Base-by-base conservation (phyloP, 2,329 filamentous ascomycete species). In the Allantophomopsis lycopodina region DNA sequence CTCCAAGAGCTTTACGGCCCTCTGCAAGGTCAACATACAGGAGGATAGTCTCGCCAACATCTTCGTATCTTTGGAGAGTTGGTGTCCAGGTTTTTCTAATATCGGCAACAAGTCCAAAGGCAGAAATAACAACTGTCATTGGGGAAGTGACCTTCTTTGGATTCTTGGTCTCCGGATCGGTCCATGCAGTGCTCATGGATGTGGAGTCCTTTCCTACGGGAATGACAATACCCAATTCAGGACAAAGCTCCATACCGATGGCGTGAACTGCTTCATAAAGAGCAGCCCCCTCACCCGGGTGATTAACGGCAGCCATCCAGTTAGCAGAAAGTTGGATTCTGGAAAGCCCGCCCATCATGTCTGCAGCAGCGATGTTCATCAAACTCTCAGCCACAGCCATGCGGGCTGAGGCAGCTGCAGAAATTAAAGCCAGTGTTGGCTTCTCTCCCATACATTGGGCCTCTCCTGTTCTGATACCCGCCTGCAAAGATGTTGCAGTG, bases 391-490 rank as follows among this genome's bases (percentile, higher is more conserved):
- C 88, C 42, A 98, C 88, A 2, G 91, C 87, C 91, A 98, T 98
- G 39, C 88, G 78, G 13, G 91, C 88, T 15, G 91, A 96, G 16
- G 91, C 86, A 34, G 79, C 83, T 3, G 89, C 75, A 4, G 84
- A 89, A 43, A 98, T 94, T 16, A 98, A 70, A 5, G 91, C 91
- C 40, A 98, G 64, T 0, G 79, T 82, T 33, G 88, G 85, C 61
- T 83, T 91, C 62, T 95, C 89, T 28, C 91, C 91, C 82, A 94
- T 93, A 1, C 87, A 81, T 85, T 96, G 94, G n/a, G 88, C 88
- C 60, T 96, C 91, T 49, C 91, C 91, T 20, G 79, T 83, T 52
- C 72, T 79, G 36, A 82, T 71, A 13, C 68, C 68, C 7, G 73
- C 54, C 36, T 76, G 73, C 50, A 94, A 77, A 2, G 85, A 82